Evolutionary conservation across 139 green algal genomes (phyloP).

Genomic region (Asterochloris erici): DNA sequence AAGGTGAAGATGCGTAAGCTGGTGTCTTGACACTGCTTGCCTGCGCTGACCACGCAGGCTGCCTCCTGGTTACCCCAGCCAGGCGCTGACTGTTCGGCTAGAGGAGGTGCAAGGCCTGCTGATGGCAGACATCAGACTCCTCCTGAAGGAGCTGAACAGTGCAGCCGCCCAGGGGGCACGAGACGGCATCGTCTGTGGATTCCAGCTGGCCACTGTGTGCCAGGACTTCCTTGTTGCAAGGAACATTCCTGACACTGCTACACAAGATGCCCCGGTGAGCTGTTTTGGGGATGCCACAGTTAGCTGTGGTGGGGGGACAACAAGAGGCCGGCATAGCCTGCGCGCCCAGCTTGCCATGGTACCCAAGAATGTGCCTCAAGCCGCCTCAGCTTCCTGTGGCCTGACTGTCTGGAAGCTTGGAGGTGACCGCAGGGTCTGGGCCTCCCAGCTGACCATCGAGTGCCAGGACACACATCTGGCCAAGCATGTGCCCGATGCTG

Average conservation of each 20-base stretch:
- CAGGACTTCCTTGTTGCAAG: conserved; percentile 7
- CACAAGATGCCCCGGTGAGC: neutral
- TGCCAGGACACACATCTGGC: no score
- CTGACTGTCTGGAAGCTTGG: neutral
- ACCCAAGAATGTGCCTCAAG: conserved; percentile 48
- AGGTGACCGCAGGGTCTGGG: neutral
- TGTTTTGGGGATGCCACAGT: neutral
- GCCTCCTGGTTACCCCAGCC: neutral
- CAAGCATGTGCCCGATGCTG: no score
- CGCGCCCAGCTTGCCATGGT: conserved; percentile 31
- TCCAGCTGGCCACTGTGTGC: conserved; percentile 54
- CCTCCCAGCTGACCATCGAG: neutral
- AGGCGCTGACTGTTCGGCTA: conserved; percentile 29
- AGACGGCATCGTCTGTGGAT: conserved; percentile 53
- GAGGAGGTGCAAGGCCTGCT: conserved; percentile 11
- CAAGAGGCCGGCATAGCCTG: neutral
- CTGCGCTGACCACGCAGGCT: neutral
- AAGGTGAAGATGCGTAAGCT: no score
- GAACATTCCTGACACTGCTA: conserved; percentile 1
- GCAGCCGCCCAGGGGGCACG: conserved; percentile 29
- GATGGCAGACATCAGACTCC: conserved; percentile 5
- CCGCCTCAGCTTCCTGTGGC: neutral
- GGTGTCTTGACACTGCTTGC: no score
- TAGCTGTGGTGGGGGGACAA: neutral
- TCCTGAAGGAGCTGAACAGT: conserved; percentile 42